Conservation (phyloP, 305 asterid genomes). For the Solanum hybrid region DNA sequence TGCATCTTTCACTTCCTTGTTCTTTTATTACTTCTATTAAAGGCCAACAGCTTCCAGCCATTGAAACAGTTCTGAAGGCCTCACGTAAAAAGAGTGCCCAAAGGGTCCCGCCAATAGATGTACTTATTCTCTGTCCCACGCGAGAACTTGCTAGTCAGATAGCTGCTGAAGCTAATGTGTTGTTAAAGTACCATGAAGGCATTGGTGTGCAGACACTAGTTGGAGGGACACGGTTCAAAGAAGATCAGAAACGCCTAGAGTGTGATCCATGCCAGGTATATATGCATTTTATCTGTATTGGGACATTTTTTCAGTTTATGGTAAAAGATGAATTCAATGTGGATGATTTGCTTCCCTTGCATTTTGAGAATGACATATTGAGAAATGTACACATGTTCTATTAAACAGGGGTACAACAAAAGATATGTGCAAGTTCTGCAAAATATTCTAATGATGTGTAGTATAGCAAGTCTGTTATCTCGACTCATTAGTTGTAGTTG, state of each 20-base stretch:
- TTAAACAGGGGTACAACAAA: not conserved
- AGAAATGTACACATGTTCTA: not conserved
- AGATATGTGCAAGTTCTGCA: not conserved
- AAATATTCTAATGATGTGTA: not conserved
- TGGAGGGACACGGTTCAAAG: conserved; percentile 90
- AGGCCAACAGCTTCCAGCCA: conserved; percentile 95
- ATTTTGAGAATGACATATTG: not conserved
- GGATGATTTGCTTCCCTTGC: not conserved
- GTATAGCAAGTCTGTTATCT: not conserved
- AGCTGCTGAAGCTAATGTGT: conserved; percentile 84
- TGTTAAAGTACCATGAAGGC: conserved; percentile 79
- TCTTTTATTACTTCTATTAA: conserved; percentile 36
- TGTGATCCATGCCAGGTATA: conserved; percentile 71
- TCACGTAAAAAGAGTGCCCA: conserved; percentile 21
- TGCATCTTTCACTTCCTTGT: not conserved
- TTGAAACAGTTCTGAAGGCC: conserved; percentile 93
- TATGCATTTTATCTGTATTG: not conserved
- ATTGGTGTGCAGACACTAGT: conserved; percentile 75
- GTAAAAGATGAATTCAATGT: not conserved
- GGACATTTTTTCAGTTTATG: not conserved
- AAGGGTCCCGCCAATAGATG: conserved; percentile 51
- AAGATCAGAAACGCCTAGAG: conserved; percentile 65
- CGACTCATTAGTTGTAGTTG: not conserved
- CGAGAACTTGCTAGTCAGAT: conserved; percentile 95
- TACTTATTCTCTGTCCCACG: conserved; percentile 78